Base-by-base conservation (phyloP, 495 filamentous ascomycete species). In the Zalerion maritima region DNA sequence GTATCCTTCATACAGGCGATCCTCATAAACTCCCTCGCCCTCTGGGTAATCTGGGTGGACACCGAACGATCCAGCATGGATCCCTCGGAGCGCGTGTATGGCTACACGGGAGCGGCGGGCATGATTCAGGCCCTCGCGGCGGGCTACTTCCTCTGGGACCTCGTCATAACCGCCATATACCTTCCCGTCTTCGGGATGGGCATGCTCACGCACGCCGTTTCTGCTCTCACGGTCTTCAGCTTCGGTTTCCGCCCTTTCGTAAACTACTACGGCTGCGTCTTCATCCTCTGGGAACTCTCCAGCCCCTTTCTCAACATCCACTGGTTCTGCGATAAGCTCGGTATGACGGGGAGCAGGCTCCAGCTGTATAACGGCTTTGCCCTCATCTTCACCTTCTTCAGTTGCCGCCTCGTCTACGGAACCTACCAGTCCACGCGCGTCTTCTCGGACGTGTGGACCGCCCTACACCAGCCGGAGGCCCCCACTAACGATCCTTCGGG, bases 311-410 rank as follows among this genome's bases (percentile, higher is more conserved):
- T 91, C 45, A 91, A 93, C 52, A 80, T 96, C 56, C 89, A 99
- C 66, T 99, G 89, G 89, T 96, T 99, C 69, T 86, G 79, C 47
- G 89, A 99, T 62, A 99, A 99, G 59, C 64, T 94, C 44, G 73
- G 80, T 50, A 77, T 93, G 68, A 99, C 91, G 14, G 89, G 89
- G 29, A 79, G 79, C 13, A 24, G 52, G 10, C 38, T 68, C 25
- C 85, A 94, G 55, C 74, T 87, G 43, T 80, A 86, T 55, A 94
- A 94, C 51, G 85, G 85, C 43, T 72, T 87, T 49, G 40, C 67
- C 35, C 68, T 85, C 11, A 58, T 81, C 25, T 35, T 45, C 24
- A 74, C 70, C 26, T 99, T 99, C 62, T 89, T 92, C 62, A 67
- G 51, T 51, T 91, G 82, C 52, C 83, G 89, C 32, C 67, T 99